Evolutionary conservation across 305 asterid genomes (phyloP).

Genomic region (Euphrasia arctica): DNA sequence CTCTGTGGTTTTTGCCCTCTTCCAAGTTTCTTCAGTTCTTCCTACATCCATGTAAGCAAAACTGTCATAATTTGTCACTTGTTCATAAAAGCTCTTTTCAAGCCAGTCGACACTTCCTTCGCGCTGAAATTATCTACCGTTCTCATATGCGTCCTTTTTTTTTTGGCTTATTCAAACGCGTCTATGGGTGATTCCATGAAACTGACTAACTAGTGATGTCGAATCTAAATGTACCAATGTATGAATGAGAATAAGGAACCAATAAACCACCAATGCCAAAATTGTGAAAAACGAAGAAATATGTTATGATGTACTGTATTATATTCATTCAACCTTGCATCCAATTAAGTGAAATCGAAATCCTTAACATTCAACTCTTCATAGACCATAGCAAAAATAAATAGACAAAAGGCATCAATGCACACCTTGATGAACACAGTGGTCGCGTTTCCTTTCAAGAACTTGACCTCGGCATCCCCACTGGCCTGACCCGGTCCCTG

Average conservation of each 20-base stretch:
- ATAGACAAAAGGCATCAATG: not conserved
- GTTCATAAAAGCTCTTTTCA: constrained; percentile 11
- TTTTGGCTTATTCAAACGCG: not conserved
- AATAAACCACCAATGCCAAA: too few relatives aligned
- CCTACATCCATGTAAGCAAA: constrained; percentile 50
- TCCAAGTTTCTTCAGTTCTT: constrained; percentile 66
- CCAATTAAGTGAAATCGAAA: constrained; percentile 16
- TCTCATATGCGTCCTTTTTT: constrained; percentile 7
- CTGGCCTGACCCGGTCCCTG: constrained; percentile 44
- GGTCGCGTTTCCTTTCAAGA: constrained; percentile 56
- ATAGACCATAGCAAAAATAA: not conserved
- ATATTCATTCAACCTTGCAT: constrained; percentile 16
- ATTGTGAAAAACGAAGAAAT: not conserved
- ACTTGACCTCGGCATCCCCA: constrained; percentile 41
- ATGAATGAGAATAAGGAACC: not conserved
- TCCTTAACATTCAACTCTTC: constrained; percentile 19
- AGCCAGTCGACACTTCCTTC: constrained; percentile 10
- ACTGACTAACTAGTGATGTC: not conserved
- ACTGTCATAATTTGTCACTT: constrained; percentile 17
- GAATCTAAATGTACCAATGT: not conserved
- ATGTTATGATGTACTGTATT: not conserved
- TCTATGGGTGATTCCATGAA: not conserved
- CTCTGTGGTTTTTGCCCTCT: constrained; percentile 74
- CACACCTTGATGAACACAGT: constrained; percentile 67
- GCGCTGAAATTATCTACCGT: constrained; percentile 19